phyloP scores from a whole-genome alignment of 345 rosid species.

The Sonneratia alba region DNA sequence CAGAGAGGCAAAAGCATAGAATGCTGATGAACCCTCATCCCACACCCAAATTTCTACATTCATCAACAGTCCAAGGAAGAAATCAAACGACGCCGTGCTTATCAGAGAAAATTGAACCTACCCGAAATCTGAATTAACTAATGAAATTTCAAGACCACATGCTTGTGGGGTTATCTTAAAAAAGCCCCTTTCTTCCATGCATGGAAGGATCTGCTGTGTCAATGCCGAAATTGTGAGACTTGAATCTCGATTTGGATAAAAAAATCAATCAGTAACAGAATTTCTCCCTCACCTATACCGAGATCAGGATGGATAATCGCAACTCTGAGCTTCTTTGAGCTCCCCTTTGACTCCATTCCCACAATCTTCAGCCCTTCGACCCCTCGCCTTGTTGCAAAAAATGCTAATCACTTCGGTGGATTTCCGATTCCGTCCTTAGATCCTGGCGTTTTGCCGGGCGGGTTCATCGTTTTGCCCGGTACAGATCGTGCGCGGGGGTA shows the following conservation, averaged over 20 bases:
- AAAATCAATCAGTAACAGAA: not conserved
- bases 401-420: too few relatives aligned
- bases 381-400: too few relatives aligned
- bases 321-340: constrained; percentile 43
- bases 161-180: not conserved
- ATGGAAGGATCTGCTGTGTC: not conserved
- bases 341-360: constrained; percentile 27
- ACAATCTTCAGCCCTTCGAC: not conserved
- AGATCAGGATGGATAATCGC: constrained; percentile 88
- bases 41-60: not conserved
- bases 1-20: too few relatives aligned
- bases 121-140: not conserved
- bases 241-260: not conserved
- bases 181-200: not conserved
- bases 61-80: not conserved
- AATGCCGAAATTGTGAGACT: not conserved
- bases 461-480: not conserved
- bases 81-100: not conserved
- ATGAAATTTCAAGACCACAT: not conserved
- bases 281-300: constrained; percentile 46
- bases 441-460: not conserved
- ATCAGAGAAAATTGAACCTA: not conserved
- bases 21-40: too few relatives aligned
- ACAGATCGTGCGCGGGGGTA: not conserved
- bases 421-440: too few relatives aligned